Base-by-base conservation (phyloP, 2,329 filamentous ascomycete species). In the Penicillium sp. region DNA sequence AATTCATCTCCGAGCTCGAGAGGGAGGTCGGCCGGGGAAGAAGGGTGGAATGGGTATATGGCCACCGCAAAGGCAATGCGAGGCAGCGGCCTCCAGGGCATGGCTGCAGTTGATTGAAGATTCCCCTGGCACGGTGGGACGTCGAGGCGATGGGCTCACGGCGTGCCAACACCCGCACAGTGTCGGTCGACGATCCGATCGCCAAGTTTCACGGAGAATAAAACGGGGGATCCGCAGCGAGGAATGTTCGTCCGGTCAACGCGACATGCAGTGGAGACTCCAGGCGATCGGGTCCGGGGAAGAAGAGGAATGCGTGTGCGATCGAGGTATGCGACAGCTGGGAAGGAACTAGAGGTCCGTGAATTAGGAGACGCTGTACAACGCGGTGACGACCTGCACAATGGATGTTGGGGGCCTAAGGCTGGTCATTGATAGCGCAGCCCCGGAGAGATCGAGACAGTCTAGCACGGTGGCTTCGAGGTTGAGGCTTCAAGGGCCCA, bases 21-120 rank as follows among this genome's bases (percentile, higher is more conserved):
- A 7, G 94, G 93, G 14, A 98, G 82, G 69, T 98, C 93, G 64
- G 89, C 87, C 38, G 89, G 81, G 51, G 84, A 84, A 45, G 86
- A 84, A 45, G 93, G 87, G 57, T 86, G 78, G 71, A 98, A 98
- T 25, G 93, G 93, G 67, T 90, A 94, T 54, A 84, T 90, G 75
- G 91, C 93, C 68, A 98, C 87, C 57, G 91, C 94, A 75, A 97
- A 98, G 63, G 90, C 93, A 74, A 98, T 96, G 60, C 88, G 87
- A 69, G 90, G 87, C 68, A 98, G 80, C 61, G 93, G 91, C 79
- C 87, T 84, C 93, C 93, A 98, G 79, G 90, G 87, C 90, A 95
- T 95, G 70, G 57, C 62, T 62, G 59, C 47, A 50, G 49, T 44
- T 20, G 33, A 19, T 27, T 43, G 27, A 35, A 33, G 29, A 28